Evolutionary conservation across 352 stramenopile species (phyloP).

Genomic region (Phytophthora pinifolia): DNA sequence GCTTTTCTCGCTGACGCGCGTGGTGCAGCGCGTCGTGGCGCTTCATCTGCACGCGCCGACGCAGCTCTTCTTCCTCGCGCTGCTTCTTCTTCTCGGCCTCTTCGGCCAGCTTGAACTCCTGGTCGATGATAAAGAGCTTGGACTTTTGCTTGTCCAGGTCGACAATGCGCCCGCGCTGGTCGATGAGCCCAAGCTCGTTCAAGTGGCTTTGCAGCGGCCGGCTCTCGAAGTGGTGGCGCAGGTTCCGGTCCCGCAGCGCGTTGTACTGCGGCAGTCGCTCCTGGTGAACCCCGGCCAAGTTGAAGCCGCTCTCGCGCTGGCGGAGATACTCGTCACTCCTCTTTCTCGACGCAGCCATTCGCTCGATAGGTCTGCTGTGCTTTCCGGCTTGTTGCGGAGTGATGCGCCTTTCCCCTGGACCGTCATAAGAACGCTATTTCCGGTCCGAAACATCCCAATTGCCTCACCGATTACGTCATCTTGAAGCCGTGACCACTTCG

Average conservation of each 20-base stretch:
- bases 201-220: slow-evolving; percentile 75
- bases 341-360: slow-evolving; percentile 39
- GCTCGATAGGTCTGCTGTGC: slow-evolving; percentile 3
- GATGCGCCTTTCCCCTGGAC: slow-evolving; percentile 1
- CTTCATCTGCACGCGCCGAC: slow-evolving; percentile 87
- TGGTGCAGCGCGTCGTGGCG: slow-evolving; percentile 84
- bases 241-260: slow-evolving; percentile 86
- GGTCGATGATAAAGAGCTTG: slow-evolving; percentile 92
- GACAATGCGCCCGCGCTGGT: slow-evolving; percentile 87
- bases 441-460: slow-evolving; percentile 17
- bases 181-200: slow-evolving; percentile 82
- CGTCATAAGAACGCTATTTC: slow-evolving; percentile 35
- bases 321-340: slow-evolving; percentile 47
- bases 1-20: slow-evolving; percentile 76
- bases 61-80: slow-evolving; percentile 87
- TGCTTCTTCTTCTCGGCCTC: slow-evolving; percentile 66
- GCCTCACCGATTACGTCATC: slow-evolving; percentile 12
- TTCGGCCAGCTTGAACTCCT: slow-evolving; percentile 91
- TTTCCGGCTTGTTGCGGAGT: slow-evolving; percentile 14
- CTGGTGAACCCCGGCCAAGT: slow-evolving; percentile 57
- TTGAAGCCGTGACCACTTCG: slow-evolving; percentile 13
- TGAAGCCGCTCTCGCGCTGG: slow-evolving; percentile 62
- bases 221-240: slow-evolving; percentile 90
- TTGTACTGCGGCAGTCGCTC: slow-evolving; percentile 85
- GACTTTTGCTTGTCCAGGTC: slow-evolving; percentile 88